A percentile compares a stretch with the other conserved stretches of the same genome.
Evolutionary conservation across 129 eudicot species (phyloP).

Genomic region (Calendula officinalis): DNA sequence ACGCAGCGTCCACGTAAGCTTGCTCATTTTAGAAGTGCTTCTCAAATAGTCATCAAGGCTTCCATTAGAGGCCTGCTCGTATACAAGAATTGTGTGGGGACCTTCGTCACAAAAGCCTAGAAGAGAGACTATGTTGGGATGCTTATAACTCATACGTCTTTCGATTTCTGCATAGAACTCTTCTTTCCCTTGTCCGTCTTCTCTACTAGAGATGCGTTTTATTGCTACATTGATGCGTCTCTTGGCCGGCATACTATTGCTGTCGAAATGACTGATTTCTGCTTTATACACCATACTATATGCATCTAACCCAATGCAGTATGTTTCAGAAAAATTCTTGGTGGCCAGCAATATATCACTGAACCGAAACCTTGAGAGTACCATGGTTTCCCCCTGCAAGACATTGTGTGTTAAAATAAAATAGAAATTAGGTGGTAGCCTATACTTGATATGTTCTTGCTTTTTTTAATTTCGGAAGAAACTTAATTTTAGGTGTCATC

Average conservation of each 20-base stretch:
- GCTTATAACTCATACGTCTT: neutral
- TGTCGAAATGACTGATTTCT: neutral
- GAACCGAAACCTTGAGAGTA: neutral
- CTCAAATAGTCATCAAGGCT: slow-evolving; percentile 1
- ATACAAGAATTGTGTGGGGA: neutral
- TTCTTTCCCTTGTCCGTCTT: neutral
- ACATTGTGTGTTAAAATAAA: slow-evolving; percentile 4
- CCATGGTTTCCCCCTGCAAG: slow-evolving; percentile 7
- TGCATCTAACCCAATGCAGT: neutral
- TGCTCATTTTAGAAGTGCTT: neutral
- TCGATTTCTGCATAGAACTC: neutral
- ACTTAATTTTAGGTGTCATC: no score
- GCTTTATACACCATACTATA: neutral
- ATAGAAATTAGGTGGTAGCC: neutral
- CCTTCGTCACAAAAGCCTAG: neutral
- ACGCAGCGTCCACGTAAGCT: neutral
- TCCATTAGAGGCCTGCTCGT: neutral
- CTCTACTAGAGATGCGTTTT: neutral
- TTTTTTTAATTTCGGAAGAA: no score
- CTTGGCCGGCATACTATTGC: neutral
- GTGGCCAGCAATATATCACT: neutral
- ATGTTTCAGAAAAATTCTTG: neutral
- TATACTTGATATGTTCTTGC: no score
- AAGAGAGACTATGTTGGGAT: slow-evolving; percentile 2
- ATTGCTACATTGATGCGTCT: neutral